Evolutionary conservation across 805 yeast species (phyloP).

Genomic region (Lipomyces japonicus): DNA sequence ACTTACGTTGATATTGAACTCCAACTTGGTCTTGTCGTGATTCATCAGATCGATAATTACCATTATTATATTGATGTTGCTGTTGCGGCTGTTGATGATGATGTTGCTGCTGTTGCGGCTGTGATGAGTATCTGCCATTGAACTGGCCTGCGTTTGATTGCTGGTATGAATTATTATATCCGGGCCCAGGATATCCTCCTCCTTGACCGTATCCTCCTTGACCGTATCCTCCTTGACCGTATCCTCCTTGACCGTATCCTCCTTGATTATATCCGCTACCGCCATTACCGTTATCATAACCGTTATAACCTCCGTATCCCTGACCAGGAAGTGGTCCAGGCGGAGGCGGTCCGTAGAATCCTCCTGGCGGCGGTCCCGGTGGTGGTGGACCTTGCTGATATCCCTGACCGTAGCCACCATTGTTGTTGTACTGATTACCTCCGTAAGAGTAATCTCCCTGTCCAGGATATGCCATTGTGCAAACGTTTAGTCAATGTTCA

Average conservation of each 20-base stretch:
- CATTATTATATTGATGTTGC: slow-evolving; percentile 22
- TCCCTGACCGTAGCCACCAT: slow-evolving; percentile 18
- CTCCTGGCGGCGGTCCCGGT: slow-evolving; percentile 27
- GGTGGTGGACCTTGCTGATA: slow-evolving; percentile 29
- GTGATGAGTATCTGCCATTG: too few relatives aligned
- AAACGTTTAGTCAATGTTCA: too few relatives aligned
- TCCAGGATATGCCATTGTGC: slow-evolving; percentile 38
- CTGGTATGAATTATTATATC: too few relatives aligned
- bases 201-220: too few relatives aligned
- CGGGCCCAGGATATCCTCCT: too few relatives aligned
- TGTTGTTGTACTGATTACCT: slow-evolving; percentile 22
- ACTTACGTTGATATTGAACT: not conserved
- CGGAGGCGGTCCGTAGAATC: slow-evolving; percentile 28
- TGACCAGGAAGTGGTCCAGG: slow-evolving; percentile 29
- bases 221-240: slow-evolving; percentile 3
- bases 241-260: slow-evolving; percentile 6
- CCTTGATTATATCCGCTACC: not conserved
- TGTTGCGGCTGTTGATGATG: slow-evolving; percentile 15
- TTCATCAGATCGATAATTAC: slow-evolving; percentile 14
- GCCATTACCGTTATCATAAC: not conserved
- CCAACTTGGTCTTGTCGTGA: not conserved
- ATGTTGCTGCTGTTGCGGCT: too few relatives aligned
- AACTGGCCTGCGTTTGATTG: too few relatives aligned
- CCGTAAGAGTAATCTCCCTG: slow-evolving; percentile 37
- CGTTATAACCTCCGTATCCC: slow-evolving; percentile 1